A percentile compares a stretch with the other conserved stretches of the same genome.
Conservation (phyloP, 176 grass and related monocot genomes). For the Triticum turgidum region DNA sequence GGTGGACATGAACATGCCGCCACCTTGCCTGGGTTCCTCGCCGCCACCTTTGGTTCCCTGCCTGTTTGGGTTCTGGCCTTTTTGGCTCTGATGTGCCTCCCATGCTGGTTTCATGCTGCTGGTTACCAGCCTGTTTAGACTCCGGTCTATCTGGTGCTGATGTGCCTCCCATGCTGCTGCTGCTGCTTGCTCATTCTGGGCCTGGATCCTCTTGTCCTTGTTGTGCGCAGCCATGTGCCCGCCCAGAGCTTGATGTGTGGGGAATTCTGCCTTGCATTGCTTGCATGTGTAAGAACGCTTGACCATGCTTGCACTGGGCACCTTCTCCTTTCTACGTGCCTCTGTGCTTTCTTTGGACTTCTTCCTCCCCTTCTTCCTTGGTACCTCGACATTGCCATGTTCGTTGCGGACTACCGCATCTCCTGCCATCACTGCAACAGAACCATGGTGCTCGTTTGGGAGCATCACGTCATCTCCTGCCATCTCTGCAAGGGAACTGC, state of each 20-base stretch:
- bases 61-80: not conserved
- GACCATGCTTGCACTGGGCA: not conserved
- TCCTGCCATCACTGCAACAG: not conserved
- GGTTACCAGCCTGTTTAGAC: not conserved
- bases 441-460: not conserved
- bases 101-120: not conserved
- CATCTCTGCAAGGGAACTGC: not conserved
- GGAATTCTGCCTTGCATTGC: conserved; percentile 29
- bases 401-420: not conserved
- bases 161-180: not conserved
- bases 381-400: not conserved
- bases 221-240: conserved; percentile 42
- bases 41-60: not conserved
- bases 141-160: not conserved
- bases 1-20: not conserved
- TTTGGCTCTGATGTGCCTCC: not conserved
- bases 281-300: conserved; percentile 43
- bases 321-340: not conserved
- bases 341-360: not conserved
- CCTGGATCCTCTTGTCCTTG: conserved; percentile 23
- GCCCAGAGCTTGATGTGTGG: conserved; percentile 41
- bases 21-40: not conserved
- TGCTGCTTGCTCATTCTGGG: not conserved
- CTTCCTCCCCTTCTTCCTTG: conserved; percentile 6
- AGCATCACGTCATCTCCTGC: not conserved